Conservation (phyloP, 2,329 filamentous ascomycete genomes). For the Botrytis pseudocinerea region DNA sequence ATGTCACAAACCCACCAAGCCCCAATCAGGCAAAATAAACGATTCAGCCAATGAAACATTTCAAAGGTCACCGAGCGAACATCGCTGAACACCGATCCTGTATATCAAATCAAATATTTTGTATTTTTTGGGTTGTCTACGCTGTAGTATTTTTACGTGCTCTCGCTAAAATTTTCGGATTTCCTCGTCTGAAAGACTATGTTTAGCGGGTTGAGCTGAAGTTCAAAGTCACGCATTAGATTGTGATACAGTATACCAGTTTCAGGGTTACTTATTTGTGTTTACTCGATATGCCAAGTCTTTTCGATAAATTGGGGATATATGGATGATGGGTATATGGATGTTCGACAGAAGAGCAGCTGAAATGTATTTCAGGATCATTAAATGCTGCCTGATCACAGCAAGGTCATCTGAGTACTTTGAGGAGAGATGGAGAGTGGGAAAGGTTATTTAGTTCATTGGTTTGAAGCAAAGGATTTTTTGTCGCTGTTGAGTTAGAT, state of each 20-base stretch:
- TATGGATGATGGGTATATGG: neutral
- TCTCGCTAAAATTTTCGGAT: neutral
- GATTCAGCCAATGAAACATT: slow-evolving; percentile 21
- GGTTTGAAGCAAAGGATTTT: neutral
- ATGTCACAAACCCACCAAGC: slow-evolving; percentile 17
- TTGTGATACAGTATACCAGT: neutral
- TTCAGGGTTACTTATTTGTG: neutral
- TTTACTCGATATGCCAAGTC: neutral
- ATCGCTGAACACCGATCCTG: slow-evolving; percentile 10
- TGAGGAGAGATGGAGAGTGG: neutral
- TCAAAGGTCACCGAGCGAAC: slow-evolving; percentile 18
- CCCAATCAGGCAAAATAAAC: slow-evolving; percentile 32
- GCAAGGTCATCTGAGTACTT: slow-evolving; percentile 9
- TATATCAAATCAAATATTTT: slow-evolving; percentile 1
- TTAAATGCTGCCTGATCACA: slow-evolving; percentile 7
- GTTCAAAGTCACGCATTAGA: slow-evolving; percentile 13
- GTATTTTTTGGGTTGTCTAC: neutral
- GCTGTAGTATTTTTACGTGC: neutral
- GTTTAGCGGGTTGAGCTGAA: slow-evolving; percentile 18
- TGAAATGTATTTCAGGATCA: slow-evolving; percentile 7
- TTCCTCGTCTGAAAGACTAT: neutral
- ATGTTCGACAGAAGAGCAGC: slow-evolving; percentile 4
- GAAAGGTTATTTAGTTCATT: neutral
- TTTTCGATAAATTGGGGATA: neutral
- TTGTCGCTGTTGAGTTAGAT: neutral